A percentile compares a stretch with the other conserved stretches of the same genome.
phyloP scores from a whole-genome alignment of 1,284 basidiomycete species.

The Puccinia hordei region DNA sequence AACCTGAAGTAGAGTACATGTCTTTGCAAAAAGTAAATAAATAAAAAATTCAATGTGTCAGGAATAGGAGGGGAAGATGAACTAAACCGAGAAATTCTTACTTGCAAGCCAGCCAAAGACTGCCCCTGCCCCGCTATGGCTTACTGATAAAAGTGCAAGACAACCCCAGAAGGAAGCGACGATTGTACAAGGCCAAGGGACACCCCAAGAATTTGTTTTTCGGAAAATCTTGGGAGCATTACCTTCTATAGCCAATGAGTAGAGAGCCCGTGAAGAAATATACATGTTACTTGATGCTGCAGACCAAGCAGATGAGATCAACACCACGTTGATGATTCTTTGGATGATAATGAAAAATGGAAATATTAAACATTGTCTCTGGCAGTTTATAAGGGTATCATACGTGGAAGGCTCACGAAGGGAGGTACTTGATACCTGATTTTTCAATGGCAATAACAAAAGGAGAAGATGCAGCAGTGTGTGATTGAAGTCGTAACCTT shows the following conservation, averaged over 20 bases:
- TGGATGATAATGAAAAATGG: slow-evolving; percentile 52
- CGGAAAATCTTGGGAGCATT: slow-evolving; percentile 61
- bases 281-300: slow-evolving; percentile 65
- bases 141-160: slow-evolving; percentile 73
- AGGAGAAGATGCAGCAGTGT: slow-evolving; percentile 72
- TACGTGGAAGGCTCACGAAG: slow-evolving; percentile 61
- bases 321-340: slow-evolving; percentile 61
- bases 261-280: slow-evolving; percentile 64
- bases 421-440: slow-evolving; percentile 73
- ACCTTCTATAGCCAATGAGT: slow-evolving; percentile 63
- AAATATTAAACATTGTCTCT: neutral
- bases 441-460: slow-evolving; percentile 74
- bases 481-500: slow-evolving; percentile 65
- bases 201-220: slow-evolving; percentile 68
- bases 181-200: slow-evolving; percentile 73
- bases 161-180: slow-evolving; percentile 70
- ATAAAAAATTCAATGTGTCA: neutral
- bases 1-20: slow-evolving; percentile 64
- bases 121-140: slow-evolving; percentile 65
- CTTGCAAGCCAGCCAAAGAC: slow-evolving; percentile 77
- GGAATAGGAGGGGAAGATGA: neutral
- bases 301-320: slow-evolving; percentile 65
- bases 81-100: slow-evolving; percentile 1
- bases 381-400: neutral
- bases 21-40: slow-evolving; percentile 51